Percentiles rank a stretch among this genome's conserved stretches.
phyloP scores from a whole-genome alignment of 306 rosid genomes.

The Sesbania bispinosa region DNA sequence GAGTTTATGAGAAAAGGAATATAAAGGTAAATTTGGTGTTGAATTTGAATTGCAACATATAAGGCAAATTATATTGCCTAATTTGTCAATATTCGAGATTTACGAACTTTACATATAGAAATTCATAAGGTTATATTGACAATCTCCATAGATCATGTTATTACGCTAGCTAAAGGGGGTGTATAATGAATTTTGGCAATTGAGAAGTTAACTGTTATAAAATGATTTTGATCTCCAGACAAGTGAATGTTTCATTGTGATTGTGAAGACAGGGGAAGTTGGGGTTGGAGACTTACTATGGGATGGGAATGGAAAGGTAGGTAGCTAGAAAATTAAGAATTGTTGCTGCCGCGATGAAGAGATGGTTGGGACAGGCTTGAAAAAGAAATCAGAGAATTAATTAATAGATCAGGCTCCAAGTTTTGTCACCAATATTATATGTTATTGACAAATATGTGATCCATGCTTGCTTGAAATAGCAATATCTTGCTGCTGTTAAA shows the following conservation, averaged over 20 bases:
- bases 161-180: neutral
- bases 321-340: neutral
- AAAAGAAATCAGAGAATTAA: neutral
- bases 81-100: too few species aligned
- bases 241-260: neutral
- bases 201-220: neutral
- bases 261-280: constrained; percentile 14
- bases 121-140: too few species aligned
- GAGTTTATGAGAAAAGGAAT: too few species aligned
- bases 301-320: neutral
- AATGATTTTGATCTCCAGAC: neutral
- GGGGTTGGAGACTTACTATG: constrained; percentile 30
- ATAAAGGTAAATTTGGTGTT: too few species aligned
- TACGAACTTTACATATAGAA: too few species aligned
- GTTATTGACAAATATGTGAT: neutral
- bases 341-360: neutral
- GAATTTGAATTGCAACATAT: too few species aligned
- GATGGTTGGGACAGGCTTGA: constrained; percentile 57
- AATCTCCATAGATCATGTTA: too few species aligned
- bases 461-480: too few species aligned
- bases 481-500: neutral
- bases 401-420: neutral
- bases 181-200: neutral
- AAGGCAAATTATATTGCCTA: too few species aligned
- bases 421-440: constrained; percentile 4